Evolutionary conservation across 2,329 filamentous ascomycete species (phyloP).

Genomic region (Ophiostoma populinum): DNA sequence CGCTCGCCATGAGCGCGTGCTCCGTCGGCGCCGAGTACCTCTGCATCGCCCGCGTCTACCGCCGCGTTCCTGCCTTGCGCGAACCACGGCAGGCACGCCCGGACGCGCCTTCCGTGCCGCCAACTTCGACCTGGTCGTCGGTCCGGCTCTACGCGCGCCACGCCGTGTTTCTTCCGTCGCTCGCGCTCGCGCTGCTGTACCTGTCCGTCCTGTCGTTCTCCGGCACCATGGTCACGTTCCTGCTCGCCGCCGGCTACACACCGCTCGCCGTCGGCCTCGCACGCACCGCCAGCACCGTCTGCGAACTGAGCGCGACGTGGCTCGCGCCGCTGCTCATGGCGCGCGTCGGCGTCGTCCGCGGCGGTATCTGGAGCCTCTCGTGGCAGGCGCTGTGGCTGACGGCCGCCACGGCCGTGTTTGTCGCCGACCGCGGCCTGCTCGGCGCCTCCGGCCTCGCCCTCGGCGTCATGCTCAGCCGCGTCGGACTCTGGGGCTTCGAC

Average conservation of each 20-base stretch:
- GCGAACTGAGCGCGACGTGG: conserved; percentile 46
- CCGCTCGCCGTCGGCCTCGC: conserved; percentile 33
- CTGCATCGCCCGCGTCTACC: conserved; percentile 25
- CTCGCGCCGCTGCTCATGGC: conserved; percentile 36
- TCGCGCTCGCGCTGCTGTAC: conserved; percentile 42
- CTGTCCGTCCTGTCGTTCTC: conserved; percentile 41
- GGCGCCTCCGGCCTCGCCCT: conserved; percentile 30
- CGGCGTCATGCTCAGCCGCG: conserved; percentile 35
- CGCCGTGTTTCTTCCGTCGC: conserved; percentile 40
- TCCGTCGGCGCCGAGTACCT: conserved; percentile 28
- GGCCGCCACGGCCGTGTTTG: conserved; percentile 27
- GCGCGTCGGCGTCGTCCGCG: conserved; percentile 39
- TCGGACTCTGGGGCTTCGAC: conserved; percentile 46
- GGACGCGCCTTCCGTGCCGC: background rate
- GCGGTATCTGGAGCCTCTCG: conserved; percentile 52
- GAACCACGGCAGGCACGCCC: background rate
- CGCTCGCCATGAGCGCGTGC: conserved; percentile 27
- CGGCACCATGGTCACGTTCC: conserved; percentile 48
- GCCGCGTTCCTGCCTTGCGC: conserved; percentile 11
- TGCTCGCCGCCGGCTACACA: conserved; percentile 35
- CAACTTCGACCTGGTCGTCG: conserved; percentile 13
- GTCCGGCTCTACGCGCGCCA: conserved; percentile 32
- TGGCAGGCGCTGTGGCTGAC: conserved; percentile 46
- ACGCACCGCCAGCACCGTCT: conserved; percentile 31
- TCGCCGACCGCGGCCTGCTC: conserved; percentile 14